Base-by-base conservation (phyloP, 2,329 filamentous ascomycete genomes). In the Aureobasidium sp. region DNA sequence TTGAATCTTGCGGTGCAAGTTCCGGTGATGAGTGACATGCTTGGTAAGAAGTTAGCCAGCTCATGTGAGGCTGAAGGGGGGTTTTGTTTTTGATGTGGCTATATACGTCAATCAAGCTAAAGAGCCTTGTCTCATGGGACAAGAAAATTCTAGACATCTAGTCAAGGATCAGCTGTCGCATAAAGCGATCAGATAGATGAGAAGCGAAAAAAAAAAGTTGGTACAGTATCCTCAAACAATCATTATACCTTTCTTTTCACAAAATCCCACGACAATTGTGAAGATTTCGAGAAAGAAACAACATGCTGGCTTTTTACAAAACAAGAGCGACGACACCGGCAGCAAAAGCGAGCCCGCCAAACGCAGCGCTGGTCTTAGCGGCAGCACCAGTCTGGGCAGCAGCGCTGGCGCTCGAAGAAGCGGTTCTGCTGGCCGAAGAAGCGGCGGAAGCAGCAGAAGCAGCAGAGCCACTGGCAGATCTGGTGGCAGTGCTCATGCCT, bases 401-500 rank as follows among this genome's bases (percentile, higher is more conserved):
- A 39, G 61, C 61, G 41, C 59, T 55, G 40, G 58, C 47, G 27
- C 64, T 61, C 38, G 62, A 58, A 45, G 59, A 58, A 48, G 39
- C 38, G 67, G 84, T 88, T 73, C 78, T 81, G 75, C 80, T 86
- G 73, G 47, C 41, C 14, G 52, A 44, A 38, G 49, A 14, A 39
- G 41, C n/a, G 19, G 53, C 41, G 14, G 52, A 44, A 38, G 49
- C 17, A 39, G 41, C 41, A 16, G 52, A 44, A 38, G 49, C 17
- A 39, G 41, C n/a, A 24, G 53, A 38, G 19, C 48, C 49, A 25
- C 11, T 29, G 29, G 58, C 40, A 27, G 32, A 57, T 17, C 61
- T 56, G 8, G 52, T 32, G 1, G 55, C 21, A 17, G 60, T 57
- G 41, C 41, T 45, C 41, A 44, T 44, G 27, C n/a, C n/a, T n/a